Percentiles rank a stretch among this genome's conserved stretches.
These are phyloP conservation scores for Metschnikowia reukaufii DNA, from an alignment of 805 yeast genomes.

Conservation along the genomic window DNA sequence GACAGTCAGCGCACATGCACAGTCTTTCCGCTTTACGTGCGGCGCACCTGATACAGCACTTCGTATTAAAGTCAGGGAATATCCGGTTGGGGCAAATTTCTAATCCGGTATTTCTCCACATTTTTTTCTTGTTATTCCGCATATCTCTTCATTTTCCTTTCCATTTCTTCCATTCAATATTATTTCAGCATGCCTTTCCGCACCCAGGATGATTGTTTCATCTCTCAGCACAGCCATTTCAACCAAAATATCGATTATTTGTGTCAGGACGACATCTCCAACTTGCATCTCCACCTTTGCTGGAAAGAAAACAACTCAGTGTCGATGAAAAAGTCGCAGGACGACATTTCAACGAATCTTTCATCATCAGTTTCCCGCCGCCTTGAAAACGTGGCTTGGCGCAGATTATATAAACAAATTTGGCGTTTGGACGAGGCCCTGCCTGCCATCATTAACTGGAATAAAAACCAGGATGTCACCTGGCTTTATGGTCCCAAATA, in stretches of 20 bases:
- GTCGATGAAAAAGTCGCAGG: slow-evolving; percentile 19
- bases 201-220: slow-evolving; percentile 17
- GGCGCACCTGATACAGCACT: neutral
- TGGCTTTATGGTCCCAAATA: slow-evolving; percentile 54
- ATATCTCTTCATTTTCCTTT: neutral
- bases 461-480: slow-evolving; percentile 52
- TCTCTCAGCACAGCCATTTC: slow-evolving; percentile 10
- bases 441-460: slow-evolving; percentile 53
- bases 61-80: slow-evolving; percentile 3
- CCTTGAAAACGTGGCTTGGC: slow-evolving; percentile 40
- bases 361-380: slow-evolving; percentile 27
- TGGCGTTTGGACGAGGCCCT: slow-evolving; percentile 29
- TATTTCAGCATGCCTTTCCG: slow-evolving; percentile 5
- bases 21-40: neutral
- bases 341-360: slow-evolving; percentile 21
- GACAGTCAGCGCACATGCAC: slow-evolving; percentile 6
- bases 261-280: slow-evolving; percentile 15
- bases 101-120: neutral
- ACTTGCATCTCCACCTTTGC: slow-evolving; percentile 24
- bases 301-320: slow-evolving; percentile 26
- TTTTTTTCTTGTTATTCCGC: neutral
- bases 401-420: slow-evolving; percentile 37
- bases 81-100: neutral
- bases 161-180: neutral
- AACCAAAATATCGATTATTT: slow-evolving; percentile 36